A percentile compares a stretch with the other conserved stretches of the same genome.
These are phyloP conservation scores for Hsuehochloa calcarea DNA, from an alignment of 176 grass and related monocot genomes.

Conservation along the genomic window DNA sequence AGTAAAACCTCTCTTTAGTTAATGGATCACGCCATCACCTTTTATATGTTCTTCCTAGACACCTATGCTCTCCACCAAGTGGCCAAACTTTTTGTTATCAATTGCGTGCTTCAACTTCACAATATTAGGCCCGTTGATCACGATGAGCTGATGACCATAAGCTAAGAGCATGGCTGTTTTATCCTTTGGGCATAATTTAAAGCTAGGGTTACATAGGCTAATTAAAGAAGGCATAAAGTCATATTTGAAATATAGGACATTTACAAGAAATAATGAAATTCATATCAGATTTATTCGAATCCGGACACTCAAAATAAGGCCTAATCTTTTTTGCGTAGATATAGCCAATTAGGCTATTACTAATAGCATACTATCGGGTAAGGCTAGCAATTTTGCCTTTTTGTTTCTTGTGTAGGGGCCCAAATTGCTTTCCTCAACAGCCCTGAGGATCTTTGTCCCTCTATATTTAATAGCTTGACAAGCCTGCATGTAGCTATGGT, in stretches of 20 bases:
- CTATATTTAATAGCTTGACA: slow-evolving; percentile 36
- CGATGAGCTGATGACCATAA: not conserved
- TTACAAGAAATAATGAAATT: not conserved
- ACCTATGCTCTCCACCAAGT: not conserved
- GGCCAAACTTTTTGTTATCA: not conserved
- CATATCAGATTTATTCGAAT: not conserved
- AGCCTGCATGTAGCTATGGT: slow-evolving; percentile 19
- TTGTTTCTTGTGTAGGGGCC: not conserved
- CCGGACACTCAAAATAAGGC: not conserved
- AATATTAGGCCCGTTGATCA: not conserved
- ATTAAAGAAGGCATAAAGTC: not conserved
- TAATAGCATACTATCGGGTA: not conserved
- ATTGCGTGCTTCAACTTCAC: not conserved
- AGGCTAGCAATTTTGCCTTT: slow-evolving; percentile 6
- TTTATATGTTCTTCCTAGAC: not conserved
- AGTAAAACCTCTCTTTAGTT: slow-evolving; percentile 32
- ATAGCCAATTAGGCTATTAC: no score
- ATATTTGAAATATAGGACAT: not conserved
- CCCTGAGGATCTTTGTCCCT: slow-evolving; percentile 42
- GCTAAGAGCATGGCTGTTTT: not conserved
- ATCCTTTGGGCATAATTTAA: not conserved
- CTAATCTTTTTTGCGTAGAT: not conserved
- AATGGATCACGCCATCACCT: not conserved
- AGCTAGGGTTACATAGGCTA: not conserved
- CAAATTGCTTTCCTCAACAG: slow-evolving; percentile 33